Percentiles rank a stretch among this genome's conserved stretches.
Conservation (phyloP, 306 rosid species). For the Dryas alaskensis region DNA sequence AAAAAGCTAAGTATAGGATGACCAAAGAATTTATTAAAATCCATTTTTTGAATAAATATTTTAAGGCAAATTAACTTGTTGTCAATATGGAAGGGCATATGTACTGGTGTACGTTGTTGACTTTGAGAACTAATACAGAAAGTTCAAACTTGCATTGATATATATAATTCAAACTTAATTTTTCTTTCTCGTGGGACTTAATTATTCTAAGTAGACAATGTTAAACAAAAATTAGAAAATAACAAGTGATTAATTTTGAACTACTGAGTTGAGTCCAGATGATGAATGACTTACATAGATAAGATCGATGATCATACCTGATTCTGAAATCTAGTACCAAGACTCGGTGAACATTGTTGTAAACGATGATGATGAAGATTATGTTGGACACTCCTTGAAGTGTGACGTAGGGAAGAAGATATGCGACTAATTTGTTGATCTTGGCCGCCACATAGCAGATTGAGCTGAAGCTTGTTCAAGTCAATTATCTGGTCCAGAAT, state of each 20-base stretch:
- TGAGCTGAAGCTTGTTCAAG: slow-evolving; percentile 53
- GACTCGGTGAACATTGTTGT: slow-evolving; percentile 31
- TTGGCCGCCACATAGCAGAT: slow-evolving; percentile 31
- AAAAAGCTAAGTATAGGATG: too few species aligned
- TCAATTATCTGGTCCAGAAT: slow-evolving; percentile 70
- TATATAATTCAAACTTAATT: too few species aligned
- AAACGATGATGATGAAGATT: slow-evolving; percentile 31
- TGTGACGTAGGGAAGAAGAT: slow-evolving; percentile 33
- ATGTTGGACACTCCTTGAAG: slow-evolving; percentile 34
- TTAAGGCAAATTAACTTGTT: too few species aligned
- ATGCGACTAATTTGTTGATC: slow-evolving; percentile 18
- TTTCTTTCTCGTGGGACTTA: too few species aligned
- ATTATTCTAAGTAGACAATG: too few species aligned
- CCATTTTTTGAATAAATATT: too few species aligned
- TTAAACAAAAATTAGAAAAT: too few species aligned
- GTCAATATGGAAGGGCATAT: too few species aligned
- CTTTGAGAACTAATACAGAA: too few species aligned
- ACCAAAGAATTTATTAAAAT: too few species aligned
- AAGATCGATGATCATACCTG: slow-evolving; percentile 22
- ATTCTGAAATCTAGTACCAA: slow-evolving; percentile 19
- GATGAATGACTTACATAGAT: neutral
- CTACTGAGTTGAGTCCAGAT: slow-evolving; percentile 6
- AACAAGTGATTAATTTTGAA: slow-evolving; percentile 41
- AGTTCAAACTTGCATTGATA: too few species aligned
- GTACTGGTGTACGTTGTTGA: too few species aligned